Conservation (phyloP, 2,329 filamentous ascomycete species). For the Stylonectria norvegica region DNA sequence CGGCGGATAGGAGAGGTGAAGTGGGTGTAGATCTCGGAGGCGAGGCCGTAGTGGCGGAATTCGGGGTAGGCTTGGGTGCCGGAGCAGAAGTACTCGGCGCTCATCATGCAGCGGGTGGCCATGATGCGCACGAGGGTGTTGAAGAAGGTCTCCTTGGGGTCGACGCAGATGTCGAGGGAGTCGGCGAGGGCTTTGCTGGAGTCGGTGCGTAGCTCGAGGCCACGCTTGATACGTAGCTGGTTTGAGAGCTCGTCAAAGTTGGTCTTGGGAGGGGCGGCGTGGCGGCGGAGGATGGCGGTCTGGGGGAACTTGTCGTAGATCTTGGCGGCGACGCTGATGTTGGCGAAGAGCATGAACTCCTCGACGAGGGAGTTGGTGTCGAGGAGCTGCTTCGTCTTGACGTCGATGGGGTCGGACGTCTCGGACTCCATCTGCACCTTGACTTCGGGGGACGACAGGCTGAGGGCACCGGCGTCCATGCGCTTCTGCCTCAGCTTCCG, state of each 20-base stretch:
- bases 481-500: constrained; percentile 93
- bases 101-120: constrained; percentile 98
- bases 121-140: constrained; percentile 97
- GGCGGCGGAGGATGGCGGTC: constrained; percentile 87
- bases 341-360: constrained; percentile 99
- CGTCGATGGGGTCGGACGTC: constrained; percentile 91
- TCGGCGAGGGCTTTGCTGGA: constrained; percentile 92
- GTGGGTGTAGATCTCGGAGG: constrained; percentile 96
- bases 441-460: constrained; percentile 95
- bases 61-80: constrained; percentile 90
- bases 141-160: constrained; percentile 85
- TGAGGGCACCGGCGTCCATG: constrained; percentile 92
- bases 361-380: constrained; percentile 98
- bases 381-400: constrained; percentile 90
- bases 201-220: constrained; percentile 75
- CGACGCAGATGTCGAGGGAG: constrained; percentile 81
- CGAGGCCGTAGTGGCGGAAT: constrained; percentile 95
- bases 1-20: constrained; percentile 97
- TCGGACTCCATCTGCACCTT: constrained; percentile 94
- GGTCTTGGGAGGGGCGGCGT: constrained; percentile 86
- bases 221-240: constrained; percentile 84
- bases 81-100: constrained; percentile 95
- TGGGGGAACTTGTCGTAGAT: constrained; percentile 92
- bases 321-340: constrained; percentile 86
- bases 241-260: constrained; percentile 94